phyloP scores from a whole-genome alignment of 495 filamentous ascomycete genomes.

The Hypoxylon intermedium region DNA sequence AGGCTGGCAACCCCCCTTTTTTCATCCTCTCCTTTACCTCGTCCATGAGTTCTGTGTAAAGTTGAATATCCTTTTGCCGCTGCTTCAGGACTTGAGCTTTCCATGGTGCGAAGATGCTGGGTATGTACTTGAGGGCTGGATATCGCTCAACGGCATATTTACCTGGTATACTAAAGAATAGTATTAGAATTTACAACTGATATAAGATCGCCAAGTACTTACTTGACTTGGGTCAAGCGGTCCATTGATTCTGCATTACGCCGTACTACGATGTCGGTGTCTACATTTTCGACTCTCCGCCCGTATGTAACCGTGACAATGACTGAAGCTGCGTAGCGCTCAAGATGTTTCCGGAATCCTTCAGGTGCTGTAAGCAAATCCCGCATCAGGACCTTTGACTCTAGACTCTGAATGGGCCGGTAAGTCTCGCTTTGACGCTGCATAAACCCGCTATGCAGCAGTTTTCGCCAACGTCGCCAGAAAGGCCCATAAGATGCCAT shows the following conservation, averaged over 20 bases:
- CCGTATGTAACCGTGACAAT: constrained; percentile 67
- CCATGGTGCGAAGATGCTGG: constrained; percentile 63
- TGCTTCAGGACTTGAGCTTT: constrained; percentile 61
- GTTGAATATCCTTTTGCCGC: constrained; percentile 56
- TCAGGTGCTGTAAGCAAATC: constrained; percentile 51
- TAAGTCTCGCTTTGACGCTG: constrained; percentile 61
- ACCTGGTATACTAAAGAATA: constrained; percentile 56
- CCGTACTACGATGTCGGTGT: constrained; percentile 58
- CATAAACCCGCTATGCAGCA: constrained; percentile 63
- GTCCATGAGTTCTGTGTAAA: constrained; percentile 60
- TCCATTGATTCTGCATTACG: constrained; percentile 63
- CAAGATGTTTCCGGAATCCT: constrained; percentile 46
- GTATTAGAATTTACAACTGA: constrained; percentile 3
- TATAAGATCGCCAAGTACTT: constrained; percentile 1
- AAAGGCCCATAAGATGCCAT: constrained; percentile 59
- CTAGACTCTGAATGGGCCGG: constrained; percentile 62
- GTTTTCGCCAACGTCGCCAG: constrained; percentile 63
- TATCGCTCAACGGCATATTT: constrained; percentile 65
- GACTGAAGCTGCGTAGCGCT: constrained; percentile 65
- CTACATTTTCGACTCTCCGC: constrained; percentile 60
- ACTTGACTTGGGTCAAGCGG: constrained; percentile 64
- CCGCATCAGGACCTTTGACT: constrained; percentile 55
- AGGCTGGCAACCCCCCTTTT: constrained; percentile 49
- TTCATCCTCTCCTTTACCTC: constrained; percentile 55
- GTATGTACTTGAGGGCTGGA: constrained; percentile 61